These are phyloP conservation scores for Candida tropicalis DNA, from an alignment of 1,139 yeast species.

Conservation along the genomic window DNA sequence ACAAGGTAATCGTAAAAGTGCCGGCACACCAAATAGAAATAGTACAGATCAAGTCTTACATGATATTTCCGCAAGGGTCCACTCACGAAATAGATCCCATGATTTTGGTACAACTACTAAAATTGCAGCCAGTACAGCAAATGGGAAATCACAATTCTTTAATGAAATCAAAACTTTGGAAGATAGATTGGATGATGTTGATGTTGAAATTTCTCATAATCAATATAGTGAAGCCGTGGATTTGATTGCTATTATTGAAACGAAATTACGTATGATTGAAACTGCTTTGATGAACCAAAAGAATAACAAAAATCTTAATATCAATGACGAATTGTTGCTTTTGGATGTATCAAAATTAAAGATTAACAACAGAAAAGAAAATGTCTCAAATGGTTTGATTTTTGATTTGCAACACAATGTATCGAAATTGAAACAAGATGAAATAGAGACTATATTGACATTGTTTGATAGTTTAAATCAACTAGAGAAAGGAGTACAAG, in stretches of 20 bases:
- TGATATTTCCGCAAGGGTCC: conserved; percentile 58
- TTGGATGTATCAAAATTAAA: conserved; percentile 47
- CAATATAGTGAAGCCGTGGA: conserved; percentile 59
- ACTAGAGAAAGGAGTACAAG: conserved; percentile 40
- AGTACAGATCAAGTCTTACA: conserved; percentile 48
- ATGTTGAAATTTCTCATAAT: conserved; percentile 65
- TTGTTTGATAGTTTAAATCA: conserved; percentile 41
- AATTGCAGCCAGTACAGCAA: conserved; percentile 15
- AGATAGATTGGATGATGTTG: conserved; percentile 67
- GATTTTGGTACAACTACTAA: conserved; percentile 36
- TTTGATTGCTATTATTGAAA: conserved; percentile 46
- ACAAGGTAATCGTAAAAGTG: conserved; percentile 29
- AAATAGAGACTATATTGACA: conserved; percentile 36
- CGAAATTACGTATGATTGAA: conserved; percentile 31
- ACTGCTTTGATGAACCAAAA: conserved; percentile 15
- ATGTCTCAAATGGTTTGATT: conserved; percentile 39
- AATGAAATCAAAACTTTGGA: conserved; percentile 56
- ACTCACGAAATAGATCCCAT: conserved; percentile 54
- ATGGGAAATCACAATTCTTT: conserved; percentile 35
- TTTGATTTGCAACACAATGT: conserved; percentile 44
- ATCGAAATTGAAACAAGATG: conserved; percentile 32
- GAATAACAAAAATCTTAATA: conserved; percentile 1
- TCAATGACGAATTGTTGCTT: conserved; percentile 40
- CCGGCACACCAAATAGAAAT: conserved; percentile 28
- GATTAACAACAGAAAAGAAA: conserved; percentile 37